Conservation (phyloP, 768 basidiomycete species). For the Tubosaeta sp. region DNA sequence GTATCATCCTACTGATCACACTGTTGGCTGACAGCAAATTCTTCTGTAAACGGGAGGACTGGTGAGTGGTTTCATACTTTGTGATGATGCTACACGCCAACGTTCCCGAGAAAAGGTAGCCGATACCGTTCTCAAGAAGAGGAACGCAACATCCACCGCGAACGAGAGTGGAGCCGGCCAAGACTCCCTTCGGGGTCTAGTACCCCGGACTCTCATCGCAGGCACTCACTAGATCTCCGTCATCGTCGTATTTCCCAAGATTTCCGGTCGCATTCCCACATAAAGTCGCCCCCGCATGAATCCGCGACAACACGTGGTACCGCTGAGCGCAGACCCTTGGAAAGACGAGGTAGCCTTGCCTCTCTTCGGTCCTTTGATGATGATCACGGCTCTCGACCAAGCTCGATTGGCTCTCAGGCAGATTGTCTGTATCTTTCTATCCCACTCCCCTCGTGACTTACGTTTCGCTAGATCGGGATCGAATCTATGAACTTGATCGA, state of each 20-base stretch:
- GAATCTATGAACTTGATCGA: constrained; percentile 36
- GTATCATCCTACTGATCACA: background rate
- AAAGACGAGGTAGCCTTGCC: constrained; percentile 34
- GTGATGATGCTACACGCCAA: constrained; percentile 1
- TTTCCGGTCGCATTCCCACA: constrained; percentile 22
- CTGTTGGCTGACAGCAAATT: constrained; percentile 21
- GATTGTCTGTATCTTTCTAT: constrained; percentile 40
- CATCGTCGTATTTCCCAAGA: constrained; percentile 27
- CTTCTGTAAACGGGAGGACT: constrained; percentile 14
- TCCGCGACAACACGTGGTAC: constrained; percentile 7
- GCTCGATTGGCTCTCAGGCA: constrained; percentile 46
- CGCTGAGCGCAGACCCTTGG: constrained; percentile 7
- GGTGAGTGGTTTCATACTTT: constrained; percentile 21
- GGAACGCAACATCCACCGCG: constrained; percentile 38
- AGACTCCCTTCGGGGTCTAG: constrained; percentile 23
- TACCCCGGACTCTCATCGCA: constrained; percentile 24
- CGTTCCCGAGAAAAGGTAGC: constrained; percentile 17
- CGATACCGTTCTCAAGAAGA: constrained; percentile 29
- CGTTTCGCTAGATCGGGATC: constrained; percentile 40
- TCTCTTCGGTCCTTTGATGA: constrained; percentile 43
- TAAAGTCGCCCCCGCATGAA: constrained; percentile 19
- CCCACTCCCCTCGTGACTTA: background rate
- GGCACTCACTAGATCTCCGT: constrained; percentile 23
- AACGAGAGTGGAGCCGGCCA: constrained; percentile 46
- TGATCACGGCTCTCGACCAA: constrained; percentile 38